Conservation (phyloP, 352 stramenopile genomes). For the Phytophthora citricola region DNA sequence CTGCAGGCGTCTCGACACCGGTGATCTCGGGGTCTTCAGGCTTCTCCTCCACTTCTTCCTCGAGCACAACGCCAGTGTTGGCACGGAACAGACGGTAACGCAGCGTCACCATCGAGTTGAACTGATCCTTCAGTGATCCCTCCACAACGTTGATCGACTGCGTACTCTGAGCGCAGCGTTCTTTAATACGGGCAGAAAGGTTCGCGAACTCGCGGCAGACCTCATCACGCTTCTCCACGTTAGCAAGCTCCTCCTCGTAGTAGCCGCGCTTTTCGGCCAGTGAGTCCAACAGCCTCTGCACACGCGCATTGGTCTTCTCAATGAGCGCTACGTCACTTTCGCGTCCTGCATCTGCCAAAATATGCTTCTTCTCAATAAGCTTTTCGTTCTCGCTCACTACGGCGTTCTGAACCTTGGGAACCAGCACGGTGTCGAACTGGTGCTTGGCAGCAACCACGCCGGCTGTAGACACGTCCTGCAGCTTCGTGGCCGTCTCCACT, state of each 20-base stretch:
- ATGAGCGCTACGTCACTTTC: constrained; percentile 70
- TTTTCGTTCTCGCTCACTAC: constrained; percentile 84
- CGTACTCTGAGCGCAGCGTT: constrained; percentile 74
- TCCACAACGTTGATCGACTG: constrained; percentile 84
- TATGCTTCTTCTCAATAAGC: constrained; percentile 80
- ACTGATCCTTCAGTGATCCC: constrained; percentile 79
- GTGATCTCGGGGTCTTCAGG: constrained; percentile 44
- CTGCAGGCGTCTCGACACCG: constrained; percentile 28
- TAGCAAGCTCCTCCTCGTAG: constrained; percentile 78
- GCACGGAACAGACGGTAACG: constrained; percentile 73
- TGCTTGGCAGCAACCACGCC: constrained; percentile 71
- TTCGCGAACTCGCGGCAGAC: constrained; percentile 81
- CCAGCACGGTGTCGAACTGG: constrained; percentile 71
- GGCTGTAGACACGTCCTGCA: constrained; percentile 74
- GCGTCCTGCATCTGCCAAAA: constrained; percentile 64
- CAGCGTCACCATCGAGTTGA: constrained; percentile 79
- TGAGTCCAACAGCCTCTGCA: constrained; percentile 71
- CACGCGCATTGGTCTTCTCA: constrained; percentile 74
- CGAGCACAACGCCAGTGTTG: constrained; percentile 52
- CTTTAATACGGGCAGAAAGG: constrained; percentile 77
- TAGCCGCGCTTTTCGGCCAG: constrained; percentile 78
- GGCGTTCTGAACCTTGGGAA: constrained; percentile 75
- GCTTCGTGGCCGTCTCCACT: constrained; percentile 76
- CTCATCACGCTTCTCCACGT: constrained; percentile 79
- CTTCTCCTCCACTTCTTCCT: constrained; percentile 49